phyloP scores from a whole-genome alignment of 441 rosid species.

The Erysimum cheiri region DNA sequence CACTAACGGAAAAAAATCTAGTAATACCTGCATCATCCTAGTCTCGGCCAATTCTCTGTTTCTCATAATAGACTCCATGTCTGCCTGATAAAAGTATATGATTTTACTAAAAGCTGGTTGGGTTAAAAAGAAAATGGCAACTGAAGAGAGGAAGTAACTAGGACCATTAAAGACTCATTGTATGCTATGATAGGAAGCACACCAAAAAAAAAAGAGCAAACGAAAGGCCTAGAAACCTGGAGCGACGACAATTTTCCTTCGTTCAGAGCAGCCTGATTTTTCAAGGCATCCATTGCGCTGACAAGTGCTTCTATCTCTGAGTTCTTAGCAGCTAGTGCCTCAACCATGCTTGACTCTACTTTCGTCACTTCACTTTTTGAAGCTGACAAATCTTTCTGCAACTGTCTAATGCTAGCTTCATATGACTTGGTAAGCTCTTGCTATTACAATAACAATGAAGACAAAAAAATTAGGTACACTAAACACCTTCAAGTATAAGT shows the following conservation, averaged over 20 bases:
- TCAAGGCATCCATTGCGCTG: slow-evolving; percentile 76
- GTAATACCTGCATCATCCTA: slow-evolving; percentile 97
- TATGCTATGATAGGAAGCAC: slow-evolving; percentile 24
- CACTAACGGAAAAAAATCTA: slow-evolving; percentile 14
- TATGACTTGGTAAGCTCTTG: slow-evolving; percentile 93
- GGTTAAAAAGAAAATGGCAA: slow-evolving; percentile 5
- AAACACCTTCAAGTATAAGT: slow-evolving; percentile 29
- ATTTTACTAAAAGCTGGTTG: slow-evolving; percentile 21
- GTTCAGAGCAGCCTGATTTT: slow-evolving; percentile 81
- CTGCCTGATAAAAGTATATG: slow-evolving; percentile 62
- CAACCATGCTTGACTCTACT: slow-evolving; percentile 83
- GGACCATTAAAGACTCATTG: neutral
- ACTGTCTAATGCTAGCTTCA: slow-evolving; percentile 83
- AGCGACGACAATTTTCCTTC: slow-evolving; percentile 92
- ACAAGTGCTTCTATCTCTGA: slow-evolving; percentile 88
- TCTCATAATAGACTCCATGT: slow-evolving; percentile 96
- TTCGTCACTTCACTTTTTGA: slow-evolving; percentile 78
- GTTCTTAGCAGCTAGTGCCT: slow-evolving; percentile 91
- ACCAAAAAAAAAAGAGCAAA: slow-evolving; percentile 19
- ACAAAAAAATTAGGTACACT: slow-evolving; percentile 39
- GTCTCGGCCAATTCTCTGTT: slow-evolving; percentile 98
- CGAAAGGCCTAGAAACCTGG: slow-evolving; percentile 65
- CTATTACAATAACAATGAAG: slow-evolving; percentile 55
- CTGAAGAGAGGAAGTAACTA: slow-evolving; percentile 17
- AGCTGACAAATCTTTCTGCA: slow-evolving; percentile 79